phyloP scores from a whole-genome alignment of 2,329 filamentous ascomycete genomes.

The Chaetomium olivaceum region DNA sequence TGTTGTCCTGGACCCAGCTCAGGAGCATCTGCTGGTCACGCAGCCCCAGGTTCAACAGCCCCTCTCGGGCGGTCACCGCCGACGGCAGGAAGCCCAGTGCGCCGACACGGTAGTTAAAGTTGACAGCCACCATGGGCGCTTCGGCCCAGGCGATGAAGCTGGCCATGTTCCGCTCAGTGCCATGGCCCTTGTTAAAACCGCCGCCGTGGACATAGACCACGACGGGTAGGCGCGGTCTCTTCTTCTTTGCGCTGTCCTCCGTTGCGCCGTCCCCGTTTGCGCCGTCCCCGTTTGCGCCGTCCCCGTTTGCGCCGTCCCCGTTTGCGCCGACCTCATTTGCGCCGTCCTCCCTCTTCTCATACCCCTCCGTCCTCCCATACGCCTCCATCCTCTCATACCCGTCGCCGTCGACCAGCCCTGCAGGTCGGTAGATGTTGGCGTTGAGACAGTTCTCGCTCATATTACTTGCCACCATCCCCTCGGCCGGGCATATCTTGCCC shows the following conservation, averaged over 20 bases:
- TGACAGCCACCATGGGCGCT: constrained; percentile 57
- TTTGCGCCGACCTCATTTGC: not conserved
- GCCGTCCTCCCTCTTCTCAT: constrained; percentile 22
- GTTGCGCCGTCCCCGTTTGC: too few relatives aligned
- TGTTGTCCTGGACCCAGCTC: constrained; percentile 62
- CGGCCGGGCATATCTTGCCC: constrained; percentile 43
- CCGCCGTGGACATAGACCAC: constrained; percentile 66
- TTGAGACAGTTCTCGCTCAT: constrained; percentile 55
- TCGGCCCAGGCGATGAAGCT: constrained; percentile 60
- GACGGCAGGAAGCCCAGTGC: constrained; percentile 69
- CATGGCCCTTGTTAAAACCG: constrained; percentile 57
- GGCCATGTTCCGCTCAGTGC: constrained; percentile 59
- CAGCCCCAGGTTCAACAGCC: constrained; percentile 63
- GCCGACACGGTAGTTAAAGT: constrained; percentile 65
- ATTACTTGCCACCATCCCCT: constrained; percentile 34
- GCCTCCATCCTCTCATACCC: constrained; percentile 28
- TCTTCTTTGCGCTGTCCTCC: not conserved
- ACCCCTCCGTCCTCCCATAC: constrained; percentile 28
- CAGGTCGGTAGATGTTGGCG: constrained; percentile 52
- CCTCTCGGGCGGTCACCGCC: constrained; percentile 52
- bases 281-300: too few relatives aligned
- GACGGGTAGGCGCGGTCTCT: constrained; percentile 44
- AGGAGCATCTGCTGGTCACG: constrained; percentile 61
- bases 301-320: too few relatives aligned
- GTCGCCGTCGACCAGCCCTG: constrained; percentile 33